Evolutionary conservation across 2,329 filamentous ascomycete species (phyloP), one percentile per base, ranked within the genome.

Genomic region (Ophiostoma sp.): DNA sequence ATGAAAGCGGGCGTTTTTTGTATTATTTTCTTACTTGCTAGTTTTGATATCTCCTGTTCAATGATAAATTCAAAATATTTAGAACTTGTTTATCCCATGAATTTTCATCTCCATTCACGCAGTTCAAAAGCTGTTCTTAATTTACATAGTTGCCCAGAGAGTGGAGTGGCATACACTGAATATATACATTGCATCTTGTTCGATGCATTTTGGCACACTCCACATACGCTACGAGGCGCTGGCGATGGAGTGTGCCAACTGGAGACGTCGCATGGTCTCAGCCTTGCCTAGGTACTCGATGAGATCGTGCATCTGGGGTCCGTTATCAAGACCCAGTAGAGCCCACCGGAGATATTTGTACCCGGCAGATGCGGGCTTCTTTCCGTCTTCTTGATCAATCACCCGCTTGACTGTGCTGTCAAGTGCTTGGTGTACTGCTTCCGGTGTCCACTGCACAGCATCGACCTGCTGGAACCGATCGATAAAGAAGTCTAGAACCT

Each of bases 291-390:
- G 68, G 2, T 78, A 72, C 27, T 73, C 71, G 72, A 79, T 75
- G 11, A 77, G 67, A 13, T 72, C 68, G 3, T 70, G 68, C 1
- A 79, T 69, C 5, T 76, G 72, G 13, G 75, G 72, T 0, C 77
- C 77, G 20, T 75, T 64, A 31, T 72, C 71, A 17, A 73, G 70
- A 5, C 72, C 76, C 1, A 77, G 39, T n/a, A 79, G 72, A 7
- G 74, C 77, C 76, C 78, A 78, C 1, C 78, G 74, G 27, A 79
- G 66, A 20, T 76, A 72, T 31, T 73, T 76, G 70, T 74, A 78
- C 15, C 75, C 75, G 0, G 67, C 72, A 6, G 71, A 67, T 4
- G 60, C 52, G 15, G 71, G 62, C 6, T 57, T 2, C n/a, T 67
- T 52, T 7, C 66, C 67, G 15, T 48, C 39, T 1, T 70, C 62